Percentiles rank a stretch among this genome's conserved stretches.
These are phyloP conservation scores for Coprinopsis marcescibilis DNA, from an alignment of 768 basidiomycete species.

Conservation along the genomic window DNA sequence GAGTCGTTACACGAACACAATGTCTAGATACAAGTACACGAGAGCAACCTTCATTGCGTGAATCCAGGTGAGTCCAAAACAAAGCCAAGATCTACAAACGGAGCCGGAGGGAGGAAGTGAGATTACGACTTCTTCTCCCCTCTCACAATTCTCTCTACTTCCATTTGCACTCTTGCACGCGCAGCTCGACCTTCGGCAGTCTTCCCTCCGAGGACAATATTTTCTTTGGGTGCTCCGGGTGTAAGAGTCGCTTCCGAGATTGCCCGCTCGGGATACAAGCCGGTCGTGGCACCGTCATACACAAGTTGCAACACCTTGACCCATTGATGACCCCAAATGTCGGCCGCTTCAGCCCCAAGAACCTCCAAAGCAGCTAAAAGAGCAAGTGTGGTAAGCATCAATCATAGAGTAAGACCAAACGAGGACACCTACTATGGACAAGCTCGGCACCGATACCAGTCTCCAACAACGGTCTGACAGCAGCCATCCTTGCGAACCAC, in stretches of 20 bases:
- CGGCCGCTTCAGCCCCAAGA: conserved; percentile 52
- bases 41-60: no score
- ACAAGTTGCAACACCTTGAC: conserved; percentile 63
- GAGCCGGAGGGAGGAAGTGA: no score
- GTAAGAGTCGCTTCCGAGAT: background rate
- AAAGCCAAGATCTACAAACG: no score
- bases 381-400: conserved; percentile 10
- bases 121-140: conserved; percentile 6
- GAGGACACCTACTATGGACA: conserved; percentile 51
- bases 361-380: conserved; percentile 64
- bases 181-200: conserved; percentile 13
- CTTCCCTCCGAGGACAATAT: conserved; percentile 9
- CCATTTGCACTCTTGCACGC: conserved; percentile 12
- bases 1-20: no score
- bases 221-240: conserved; percentile 3
- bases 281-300: conserved; percentile 56
- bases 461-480: conserved; percentile 44
- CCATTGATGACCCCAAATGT: conserved; percentile 77
- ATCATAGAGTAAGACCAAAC: conserved; percentile 1
- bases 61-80: no score
- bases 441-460: conserved; percentile 60
- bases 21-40: no score
- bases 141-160: conserved; percentile 14
- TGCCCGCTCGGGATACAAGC: conserved; percentile 18
- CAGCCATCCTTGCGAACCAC: conserved; percentile 63